Base-by-base conservation (phyloP, 169 alveolate species). In the Plasmodium gaboni region DNA sequence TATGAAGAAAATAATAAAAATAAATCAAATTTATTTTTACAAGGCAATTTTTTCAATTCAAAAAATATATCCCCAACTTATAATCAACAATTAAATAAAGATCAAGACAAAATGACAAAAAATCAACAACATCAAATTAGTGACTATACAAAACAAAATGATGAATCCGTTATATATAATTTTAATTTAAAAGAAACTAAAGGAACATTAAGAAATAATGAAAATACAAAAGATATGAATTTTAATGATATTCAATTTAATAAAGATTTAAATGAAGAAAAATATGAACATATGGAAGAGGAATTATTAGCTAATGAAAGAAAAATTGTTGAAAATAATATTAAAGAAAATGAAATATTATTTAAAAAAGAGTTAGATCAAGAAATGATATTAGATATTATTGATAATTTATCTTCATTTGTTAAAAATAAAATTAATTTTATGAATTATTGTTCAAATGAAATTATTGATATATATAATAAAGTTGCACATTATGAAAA, bases 361-460 rank as follows among this genome's bases (percentile, higher is more conserved):
- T 83, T 83, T 68, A 83, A 83, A 71, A 68, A 83, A 72, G 64
- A 68, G 19, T 38, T 83, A n/a, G 91, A 83, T 46, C 68, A 83
- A 63, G 91, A 83, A 83, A 68, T 83, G 91, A 59, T 69, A 55
- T 38, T 83, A 55, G 91, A 83, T 28, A 83, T 83, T 42, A 83
- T 83, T 72, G 69, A 71, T 83, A 83, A 83, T 63, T 72, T 83
- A 60, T 83, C 91, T 48, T 83, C 91, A 5, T 83, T 83, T 83
- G 91, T 83, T 67, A 83, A 83, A 83, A 83, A 83, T 83, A 83
- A 83, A 83, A 83, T 83, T 71, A 83, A 83, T 83, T 83, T 83
- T 48, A 83, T 83, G 91, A 83, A 83, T 83, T 83, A 83, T 68
- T 83, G 91, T 83, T 83, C 91, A 38, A 83, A 83, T 68, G 91